Conservation (phyloP, 257 asterid species). For the Eucommia ulmoides region DNA sequence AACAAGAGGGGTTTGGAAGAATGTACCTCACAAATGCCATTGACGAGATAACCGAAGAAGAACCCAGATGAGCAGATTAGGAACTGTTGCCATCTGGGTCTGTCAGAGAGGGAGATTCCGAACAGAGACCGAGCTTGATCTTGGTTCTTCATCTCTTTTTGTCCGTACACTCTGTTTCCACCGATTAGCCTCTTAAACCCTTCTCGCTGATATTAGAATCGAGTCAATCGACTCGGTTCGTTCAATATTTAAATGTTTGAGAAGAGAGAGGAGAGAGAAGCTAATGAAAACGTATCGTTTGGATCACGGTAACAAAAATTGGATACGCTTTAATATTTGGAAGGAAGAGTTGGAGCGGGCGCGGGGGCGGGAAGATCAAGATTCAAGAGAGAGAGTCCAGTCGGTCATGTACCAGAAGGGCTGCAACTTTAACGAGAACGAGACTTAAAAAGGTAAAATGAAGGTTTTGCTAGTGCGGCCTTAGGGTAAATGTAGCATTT, state of each 20-base stretch:
- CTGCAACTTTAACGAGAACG: too few relatives aligned
- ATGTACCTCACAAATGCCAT: slow-evolving; percentile 84
- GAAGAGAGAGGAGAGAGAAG: slow-evolving; percentile 6
- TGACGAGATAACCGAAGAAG: slow-evolving; percentile 86
- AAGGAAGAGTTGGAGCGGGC: too few relatives aligned
- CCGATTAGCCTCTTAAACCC: neutral
- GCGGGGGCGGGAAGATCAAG: too few relatives aligned
- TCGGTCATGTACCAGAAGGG: too few relatives aligned
- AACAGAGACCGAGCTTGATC: slow-evolving; percentile 66
- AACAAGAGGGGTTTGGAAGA: neutral
- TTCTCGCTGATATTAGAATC: neutral
- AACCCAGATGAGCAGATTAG: slow-evolving; percentile 80
- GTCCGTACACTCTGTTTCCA: neutral
- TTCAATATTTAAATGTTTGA: slow-evolving; percentile 33
- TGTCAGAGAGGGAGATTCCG: slow-evolving; percentile 57
- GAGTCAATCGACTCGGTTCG: slow-evolving; percentile 13
- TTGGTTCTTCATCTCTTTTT: slow-evolving; percentile 49
- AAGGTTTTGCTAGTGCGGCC: too few relatives aligned
- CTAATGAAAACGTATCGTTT: slow-evolving; percentile 30
- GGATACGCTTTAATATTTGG: too few relatives aligned
- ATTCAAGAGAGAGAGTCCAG: too few relatives aligned
- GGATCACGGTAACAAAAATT: slow-evolving; percentile 25
- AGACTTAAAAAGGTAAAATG: too few relatives aligned
- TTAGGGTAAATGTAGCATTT: too few relatives aligned
- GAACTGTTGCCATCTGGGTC: slow-evolving; percentile 87